These are phyloP conservation scores for Pseudomonodictys pantanalensis DNA, from an alignment of 495 filamentous ascomycete species.

Conservation along the genomic window DNA sequence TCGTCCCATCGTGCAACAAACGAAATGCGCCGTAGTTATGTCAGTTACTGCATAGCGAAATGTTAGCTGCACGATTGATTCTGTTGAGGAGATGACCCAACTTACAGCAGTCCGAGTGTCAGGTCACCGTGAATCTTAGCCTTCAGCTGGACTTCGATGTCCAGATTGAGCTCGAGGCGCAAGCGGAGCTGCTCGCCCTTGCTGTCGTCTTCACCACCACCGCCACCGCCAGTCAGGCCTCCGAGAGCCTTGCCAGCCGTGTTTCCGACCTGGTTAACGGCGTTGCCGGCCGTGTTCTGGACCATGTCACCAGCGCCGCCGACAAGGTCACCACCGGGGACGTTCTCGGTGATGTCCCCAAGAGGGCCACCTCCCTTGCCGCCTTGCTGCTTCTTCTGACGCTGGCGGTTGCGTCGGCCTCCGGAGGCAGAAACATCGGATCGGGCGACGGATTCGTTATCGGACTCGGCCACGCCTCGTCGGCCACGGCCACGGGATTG, in stretches of 20 bases:
- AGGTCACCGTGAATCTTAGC: slow-evolving; percentile 90
- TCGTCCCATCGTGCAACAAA: not conserved
- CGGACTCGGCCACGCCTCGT: slow-evolving; percentile 29
- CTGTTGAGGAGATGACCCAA: slow-evolving; percentile 29
- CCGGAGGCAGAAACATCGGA: slow-evolving; percentile 40
- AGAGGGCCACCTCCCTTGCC: slow-evolving; percentile 38
- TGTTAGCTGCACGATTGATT: not conserved
- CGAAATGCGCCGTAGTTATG: not conserved
- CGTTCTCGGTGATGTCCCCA: slow-evolving; percentile 42
- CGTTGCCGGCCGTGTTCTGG: slow-evolving; percentile 44
- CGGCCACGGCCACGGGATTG: slow-evolving; percentile 44
- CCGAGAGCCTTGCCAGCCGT: slow-evolving; percentile 42
- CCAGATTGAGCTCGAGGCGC: slow-evolving; percentile 79
- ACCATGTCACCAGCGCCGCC: slow-evolving; percentile 41
- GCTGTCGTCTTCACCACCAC: slow-evolving; percentile 32
- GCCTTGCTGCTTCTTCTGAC: slow-evolving; percentile 37
- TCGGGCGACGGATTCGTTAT: slow-evolving; percentile 40
- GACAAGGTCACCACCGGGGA: slow-evolving; percentile 43
- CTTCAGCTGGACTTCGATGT: slow-evolving; percentile 86
- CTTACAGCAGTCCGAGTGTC: slow-evolving; percentile 80
- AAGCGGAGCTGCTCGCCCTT: slow-evolving; percentile 66
- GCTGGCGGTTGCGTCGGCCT: slow-evolving; percentile 42
- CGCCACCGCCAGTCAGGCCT: slow-evolving; percentile 38
- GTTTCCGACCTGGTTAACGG: slow-evolving; percentile 38
- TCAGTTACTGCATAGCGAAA: slow-evolving; percentile 15